phyloP scores from a whole-genome alignment of 2,329 filamentous ascomycete species.

The Claviceps africana region DNA sequence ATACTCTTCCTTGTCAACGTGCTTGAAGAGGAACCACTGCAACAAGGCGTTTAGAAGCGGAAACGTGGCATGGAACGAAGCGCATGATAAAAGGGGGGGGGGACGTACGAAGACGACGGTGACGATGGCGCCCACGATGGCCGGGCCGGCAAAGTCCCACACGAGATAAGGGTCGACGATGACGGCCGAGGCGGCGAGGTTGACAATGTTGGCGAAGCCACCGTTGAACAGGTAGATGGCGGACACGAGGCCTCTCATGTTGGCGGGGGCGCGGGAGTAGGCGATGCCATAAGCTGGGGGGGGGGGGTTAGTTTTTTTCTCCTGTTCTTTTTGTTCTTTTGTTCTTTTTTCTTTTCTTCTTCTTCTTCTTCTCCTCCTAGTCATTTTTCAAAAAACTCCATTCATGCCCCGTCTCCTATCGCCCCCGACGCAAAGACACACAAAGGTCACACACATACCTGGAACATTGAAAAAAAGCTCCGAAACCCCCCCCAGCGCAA shows the following conservation, averaged over 20 bases:
- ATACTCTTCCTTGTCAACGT: slow-evolving; percentile 13
- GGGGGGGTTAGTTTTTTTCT: neutral
- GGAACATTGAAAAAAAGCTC: slow-evolving; percentile 17
- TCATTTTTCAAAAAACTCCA: neutral
- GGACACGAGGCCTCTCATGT: slow-evolving; percentile 37
- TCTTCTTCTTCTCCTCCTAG: neutral
- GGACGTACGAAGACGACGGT: slow-evolving; percentile 24
- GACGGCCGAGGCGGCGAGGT: slow-evolving; percentile 29
- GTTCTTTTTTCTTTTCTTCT: no score
- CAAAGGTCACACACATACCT: slow-evolving; percentile 4
- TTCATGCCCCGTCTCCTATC: no score
- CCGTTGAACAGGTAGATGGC: slow-evolving; percentile 34
- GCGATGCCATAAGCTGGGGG: slow-evolving; percentile 38
- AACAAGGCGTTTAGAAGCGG: neutral
- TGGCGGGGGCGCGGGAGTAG: slow-evolving; percentile 34
- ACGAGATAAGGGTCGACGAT: slow-evolving; percentile 34
- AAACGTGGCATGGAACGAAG: neutral
- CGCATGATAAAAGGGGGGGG: no score
- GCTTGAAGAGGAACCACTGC: slow-evolving; percentile 9
- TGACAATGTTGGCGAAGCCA: slow-evolving; percentile 31
- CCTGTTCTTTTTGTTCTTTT: neutral
- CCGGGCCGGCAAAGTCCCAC: slow-evolving; percentile 34
- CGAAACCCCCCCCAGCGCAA: slow-evolving; percentile 15
- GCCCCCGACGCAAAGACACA: no score
- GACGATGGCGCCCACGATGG: slow-evolving; percentile 30